Conservation (phyloP, 257 asterid genomes). For the Solanum chilense region DNA sequence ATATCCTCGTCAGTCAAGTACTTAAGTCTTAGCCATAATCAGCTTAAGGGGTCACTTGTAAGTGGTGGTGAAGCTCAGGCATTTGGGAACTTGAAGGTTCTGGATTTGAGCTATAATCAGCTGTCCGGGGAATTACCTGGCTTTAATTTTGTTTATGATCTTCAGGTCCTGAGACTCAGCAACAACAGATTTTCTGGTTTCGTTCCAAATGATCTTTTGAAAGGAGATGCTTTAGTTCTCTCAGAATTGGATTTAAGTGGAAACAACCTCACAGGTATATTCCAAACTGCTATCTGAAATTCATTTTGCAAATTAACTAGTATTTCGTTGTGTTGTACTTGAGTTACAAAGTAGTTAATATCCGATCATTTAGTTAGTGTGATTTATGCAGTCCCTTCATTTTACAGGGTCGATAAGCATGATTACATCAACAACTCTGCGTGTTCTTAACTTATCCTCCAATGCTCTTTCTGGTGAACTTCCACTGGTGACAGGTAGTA, state of each 20-base stretch:
- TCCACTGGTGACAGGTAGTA: conserved; percentile 71
- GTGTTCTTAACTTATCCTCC: conserved; percentile 65
- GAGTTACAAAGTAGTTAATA: background rate
- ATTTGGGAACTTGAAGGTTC: conserved; percentile 62
- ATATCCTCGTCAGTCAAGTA: conserved; percentile 54
- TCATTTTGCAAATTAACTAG: background rate
- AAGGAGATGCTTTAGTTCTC: conserved; percentile 71
- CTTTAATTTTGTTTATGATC: conserved; percentile 79
- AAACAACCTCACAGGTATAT: conserved; percentile 81
- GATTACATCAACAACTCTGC: conserved; percentile 78
- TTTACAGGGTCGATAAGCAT: conserved; percentile 61
- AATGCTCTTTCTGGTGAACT: conserved; percentile 82
- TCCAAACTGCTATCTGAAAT: background rate
- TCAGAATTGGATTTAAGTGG: conserved; percentile 84
- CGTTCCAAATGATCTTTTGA: conserved; percentile 69
- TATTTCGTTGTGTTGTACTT: background rate
- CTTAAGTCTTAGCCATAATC: conserved; percentile 71
- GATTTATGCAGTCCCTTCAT: background rate
- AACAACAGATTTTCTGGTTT: conserved; percentile 67
- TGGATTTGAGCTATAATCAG: conserved; percentile 94
- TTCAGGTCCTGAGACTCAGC: conserved; percentile 69
- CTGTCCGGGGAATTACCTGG: conserved; percentile 84
- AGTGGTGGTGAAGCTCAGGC: conserved; percentile 49
- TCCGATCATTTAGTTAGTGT: background rate
- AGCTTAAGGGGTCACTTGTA: conserved; percentile 58